Conservation (phyloP, 768 basidiomycete species). For the Hysterangium stoloniferum region DNA sequence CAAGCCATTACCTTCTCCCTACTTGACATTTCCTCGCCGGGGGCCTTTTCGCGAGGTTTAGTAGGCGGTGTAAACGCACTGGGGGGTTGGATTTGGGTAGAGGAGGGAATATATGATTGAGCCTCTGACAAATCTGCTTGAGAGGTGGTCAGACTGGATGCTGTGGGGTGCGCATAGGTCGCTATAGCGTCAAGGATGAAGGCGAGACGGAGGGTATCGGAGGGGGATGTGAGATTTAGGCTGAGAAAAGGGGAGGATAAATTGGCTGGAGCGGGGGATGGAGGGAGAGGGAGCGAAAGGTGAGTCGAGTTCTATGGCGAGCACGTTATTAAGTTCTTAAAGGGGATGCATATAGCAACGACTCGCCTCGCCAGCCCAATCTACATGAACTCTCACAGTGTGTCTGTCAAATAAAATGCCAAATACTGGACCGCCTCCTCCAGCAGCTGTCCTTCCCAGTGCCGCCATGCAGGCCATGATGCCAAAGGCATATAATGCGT, state of each 20-base stretch:
- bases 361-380: slow-evolving; percentile 1
- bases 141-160: no score
- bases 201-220: not conserved
- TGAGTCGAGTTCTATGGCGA: not conserved
- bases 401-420: slow-evolving; percentile 1
- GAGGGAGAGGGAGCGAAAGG: not conserved
- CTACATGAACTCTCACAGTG: slow-evolving; percentile 1
- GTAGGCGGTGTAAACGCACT: no score
- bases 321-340: not conserved
- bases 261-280: not conserved
- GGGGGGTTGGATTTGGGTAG: not conserved
- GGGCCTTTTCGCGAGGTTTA: not conserved
- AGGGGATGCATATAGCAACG: not conserved
- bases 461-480: not conserved
- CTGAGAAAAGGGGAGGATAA: not conserved
- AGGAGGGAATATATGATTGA: not conserved
- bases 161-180: not conserved
- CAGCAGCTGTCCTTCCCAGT: not conserved
- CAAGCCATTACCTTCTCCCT: not conserved
- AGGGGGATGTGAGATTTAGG: not conserved
- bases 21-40: not conserved
- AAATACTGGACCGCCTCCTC: not conserved
- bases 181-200: not conserved
- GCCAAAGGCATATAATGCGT: not conserved
- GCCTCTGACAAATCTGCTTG: no score